These are phyloP conservation scores for Drechslerella coelobrocha DNA, from an alignment of 2,329 filamentous ascomycete species.

Conservation along the genomic window DNA sequence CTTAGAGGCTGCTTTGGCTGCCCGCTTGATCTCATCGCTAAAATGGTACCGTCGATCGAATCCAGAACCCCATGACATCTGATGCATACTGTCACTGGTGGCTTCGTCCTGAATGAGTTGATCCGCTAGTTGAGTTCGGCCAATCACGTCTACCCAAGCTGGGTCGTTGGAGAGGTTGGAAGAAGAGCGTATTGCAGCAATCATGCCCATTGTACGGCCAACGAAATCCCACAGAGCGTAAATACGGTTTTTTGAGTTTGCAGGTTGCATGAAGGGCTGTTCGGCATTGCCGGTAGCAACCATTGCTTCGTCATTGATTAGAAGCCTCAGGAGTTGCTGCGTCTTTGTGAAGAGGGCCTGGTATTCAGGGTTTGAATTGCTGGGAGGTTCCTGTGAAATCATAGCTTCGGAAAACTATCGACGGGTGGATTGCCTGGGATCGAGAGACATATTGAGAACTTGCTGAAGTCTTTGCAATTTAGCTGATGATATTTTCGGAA, in stretches of 20 bases:
- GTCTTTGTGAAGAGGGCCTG: constrained; percentile 14
- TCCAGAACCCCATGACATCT: constrained; percentile 14
- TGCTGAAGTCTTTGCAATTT: no score
- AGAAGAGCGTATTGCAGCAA: background rate
- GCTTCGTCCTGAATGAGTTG: constrained; percentile 15
- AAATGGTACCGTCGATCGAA: constrained; percentile 15
- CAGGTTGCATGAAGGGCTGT: constrained; percentile 22
- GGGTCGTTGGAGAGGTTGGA: background rate
- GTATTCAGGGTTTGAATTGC: constrained; percentile 9
- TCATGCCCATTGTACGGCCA: constrained; percentile 20
- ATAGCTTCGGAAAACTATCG: constrained; percentile 14
- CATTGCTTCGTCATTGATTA: constrained; percentile 20
- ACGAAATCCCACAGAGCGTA: constrained; percentile 36
- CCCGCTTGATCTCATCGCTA: constrained; percentile 17
- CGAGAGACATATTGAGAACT: constrained; percentile 14
- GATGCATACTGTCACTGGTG: constrained; percentile 16
- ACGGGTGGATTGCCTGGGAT: constrained; percentile 10
- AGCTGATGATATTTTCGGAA: no score
- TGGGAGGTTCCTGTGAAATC: background rate
- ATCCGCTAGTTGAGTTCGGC: constrained; percentile 5
- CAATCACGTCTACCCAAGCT: constrained; percentile 5
- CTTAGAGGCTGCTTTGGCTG: background rate
- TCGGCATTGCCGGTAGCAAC: constrained; percentile 26
- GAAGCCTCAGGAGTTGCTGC: constrained; percentile 16
- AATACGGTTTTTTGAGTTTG: constrained; percentile 24